These are phyloP conservation scores for Neurospora sp. DNA, from an alignment of 495 filamentous ascomycete genomes.

Conservation along the genomic window DNA sequence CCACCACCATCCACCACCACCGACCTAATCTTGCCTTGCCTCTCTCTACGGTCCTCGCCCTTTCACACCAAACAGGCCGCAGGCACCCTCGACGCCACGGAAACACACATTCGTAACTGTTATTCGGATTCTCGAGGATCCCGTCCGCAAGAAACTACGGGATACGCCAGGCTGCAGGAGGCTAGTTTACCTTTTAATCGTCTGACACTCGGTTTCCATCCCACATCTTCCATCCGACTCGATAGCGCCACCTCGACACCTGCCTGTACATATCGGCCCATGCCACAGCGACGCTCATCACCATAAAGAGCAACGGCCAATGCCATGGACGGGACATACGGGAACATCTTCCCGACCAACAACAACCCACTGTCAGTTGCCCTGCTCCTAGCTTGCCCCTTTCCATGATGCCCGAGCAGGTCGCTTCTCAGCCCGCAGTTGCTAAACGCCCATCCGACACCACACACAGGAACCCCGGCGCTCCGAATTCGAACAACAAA, in stretches of 20 bases:
- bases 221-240: not conserved
- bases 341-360: conserved; percentile 19
- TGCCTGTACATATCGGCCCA: not conserved
- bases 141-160: not conserved
- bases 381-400: not conserved
- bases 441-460: not conserved
- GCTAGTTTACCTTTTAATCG: not conserved
- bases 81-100: not conserved
- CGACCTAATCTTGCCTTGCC: not conserved
- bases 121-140: not conserved
- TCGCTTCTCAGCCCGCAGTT: not conserved
- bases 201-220: not conserved
- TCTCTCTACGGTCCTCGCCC: not conserved
- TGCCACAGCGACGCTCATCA: not conserved
- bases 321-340: conserved; percentile 25
- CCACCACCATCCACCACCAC: not conserved
- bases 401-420: not conserved
- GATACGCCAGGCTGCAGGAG: not conserved
- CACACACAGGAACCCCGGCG: conserved; percentile 20
- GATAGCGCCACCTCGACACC: not conserved
- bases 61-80: not conserved
- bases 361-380: conserved; percentile 1
- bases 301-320: not conserved
- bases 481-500: conserved; percentile 16
- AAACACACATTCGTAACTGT: not conserved